Conservation (phyloP, 140 eudicot genomes). For the Anethum foeniculum region DNA sequence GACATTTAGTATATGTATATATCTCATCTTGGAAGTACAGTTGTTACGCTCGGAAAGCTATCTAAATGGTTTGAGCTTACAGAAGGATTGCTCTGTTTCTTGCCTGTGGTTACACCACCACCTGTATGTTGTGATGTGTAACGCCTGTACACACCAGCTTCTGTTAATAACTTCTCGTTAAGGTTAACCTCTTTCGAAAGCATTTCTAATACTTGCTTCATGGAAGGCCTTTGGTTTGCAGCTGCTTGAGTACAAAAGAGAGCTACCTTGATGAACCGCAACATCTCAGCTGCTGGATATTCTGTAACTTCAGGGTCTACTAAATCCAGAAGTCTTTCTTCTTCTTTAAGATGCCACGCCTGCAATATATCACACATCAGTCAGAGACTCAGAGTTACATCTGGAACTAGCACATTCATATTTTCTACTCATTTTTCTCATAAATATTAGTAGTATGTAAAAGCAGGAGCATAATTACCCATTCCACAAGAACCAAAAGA, state of each 20-base stretch:
- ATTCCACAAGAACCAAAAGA: slow-evolving; percentile 52
- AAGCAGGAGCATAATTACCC: slow-evolving; percentile 28
- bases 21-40: slow-evolving; percentile 56
- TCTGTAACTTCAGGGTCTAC: slow-evolving; percentile 57
- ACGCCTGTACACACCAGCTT: slow-evolving; percentile 46
- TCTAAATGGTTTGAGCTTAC: slow-evolving; percentile 20
- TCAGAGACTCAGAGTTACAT: neutral
- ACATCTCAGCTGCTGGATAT: slow-evolving; percentile 45
- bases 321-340: slow-evolving; percentile 49
- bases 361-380: slow-evolving; percentile 20
- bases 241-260: slow-evolving; percentile 70
- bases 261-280: slow-evolving; percentile 52
- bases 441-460: neutral
- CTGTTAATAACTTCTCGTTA: slow-evolving; percentile 43
- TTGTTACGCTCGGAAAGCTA: slow-evolving; percentile 22
- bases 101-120: slow-evolving; percentile 21
- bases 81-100: slow-evolving; percentile 26
- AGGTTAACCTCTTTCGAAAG: slow-evolving; percentile 53
- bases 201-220: slow-evolving; percentile 76
- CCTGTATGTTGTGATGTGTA: slow-evolving; percentile 17
- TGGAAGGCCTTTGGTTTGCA: slow-evolving; percentile 61
- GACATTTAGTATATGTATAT: neutral
- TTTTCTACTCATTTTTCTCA: neutral
- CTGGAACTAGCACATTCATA: neutral
- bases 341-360: slow-evolving; percentile 63